Conservation (phyloP, 2,329 filamentous ascomycete genomes). For the Teratosphaeria zuluensis region DNA sequence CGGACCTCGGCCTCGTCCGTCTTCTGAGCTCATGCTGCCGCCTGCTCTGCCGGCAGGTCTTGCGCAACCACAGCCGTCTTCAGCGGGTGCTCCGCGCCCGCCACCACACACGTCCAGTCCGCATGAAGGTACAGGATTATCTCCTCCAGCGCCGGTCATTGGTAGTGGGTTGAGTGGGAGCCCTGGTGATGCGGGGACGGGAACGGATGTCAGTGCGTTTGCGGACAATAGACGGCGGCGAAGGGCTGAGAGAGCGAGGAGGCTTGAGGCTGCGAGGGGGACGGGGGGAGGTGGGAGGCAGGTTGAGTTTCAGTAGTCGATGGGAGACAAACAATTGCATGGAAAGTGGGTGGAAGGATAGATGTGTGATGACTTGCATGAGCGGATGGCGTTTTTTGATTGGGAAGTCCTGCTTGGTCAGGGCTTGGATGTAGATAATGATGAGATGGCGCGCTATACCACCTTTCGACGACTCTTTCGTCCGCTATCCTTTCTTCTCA, state of each 20-base stretch:
- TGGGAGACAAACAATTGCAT: not conserved
- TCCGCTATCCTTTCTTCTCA: too few relatives aligned
- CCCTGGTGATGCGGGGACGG: conserved; percentile 30
- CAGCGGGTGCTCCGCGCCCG: conserved; percentile 5
- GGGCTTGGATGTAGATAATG: not conserved
- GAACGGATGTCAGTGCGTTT: conserved; percentile 36
- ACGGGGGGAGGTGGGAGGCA: conserved; percentile 24
- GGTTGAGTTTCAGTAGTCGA: conserved; percentile 39
- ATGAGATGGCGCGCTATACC: not conserved
- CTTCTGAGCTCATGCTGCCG: conserved; percentile 22
- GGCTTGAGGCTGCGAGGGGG: conserved; percentile 24
- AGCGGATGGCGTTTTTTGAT: not conserved
- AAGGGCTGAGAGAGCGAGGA: conserved; percentile 43
- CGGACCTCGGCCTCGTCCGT: conserved; percentile 8
- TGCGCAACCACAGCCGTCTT: not conserved
- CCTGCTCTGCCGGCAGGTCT: conserved; percentile 6
- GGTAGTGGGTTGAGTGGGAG: conserved; percentile 15
- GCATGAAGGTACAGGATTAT: conserved; percentile 4
- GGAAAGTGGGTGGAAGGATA: not conserved
- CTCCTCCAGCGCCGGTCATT: conserved; percentile 3
- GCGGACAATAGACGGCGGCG: conserved; percentile 45
- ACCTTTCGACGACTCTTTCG: not conserved
- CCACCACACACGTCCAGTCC: conserved; percentile 8
- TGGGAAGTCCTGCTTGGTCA: not conserved
- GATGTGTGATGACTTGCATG: not conserved